Percentiles rank a stretch among this genome's conserved stretches.
phyloP scores from a whole-genome alignment of 1,139 yeast genomes.

The Sugiyamaella grinbergsii region DNA sequence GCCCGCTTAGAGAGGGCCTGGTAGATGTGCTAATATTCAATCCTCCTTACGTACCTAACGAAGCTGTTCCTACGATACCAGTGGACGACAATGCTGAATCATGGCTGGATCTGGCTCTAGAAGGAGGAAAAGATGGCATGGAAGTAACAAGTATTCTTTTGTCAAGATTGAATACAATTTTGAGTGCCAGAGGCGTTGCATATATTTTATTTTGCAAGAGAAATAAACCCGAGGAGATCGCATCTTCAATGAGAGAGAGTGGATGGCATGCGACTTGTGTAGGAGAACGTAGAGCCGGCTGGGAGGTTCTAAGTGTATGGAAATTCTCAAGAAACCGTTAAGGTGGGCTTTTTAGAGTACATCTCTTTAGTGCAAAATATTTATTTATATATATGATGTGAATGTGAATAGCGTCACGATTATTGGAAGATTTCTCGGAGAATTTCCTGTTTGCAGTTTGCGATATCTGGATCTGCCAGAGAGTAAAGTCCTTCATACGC shows the following conservation, averaged over 20 bases:
- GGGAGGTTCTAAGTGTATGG: constrained; percentile 84
- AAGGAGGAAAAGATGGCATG: constrained; percentile 93
- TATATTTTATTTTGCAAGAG: constrained; percentile 85
- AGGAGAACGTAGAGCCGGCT: constrained; percentile 79
- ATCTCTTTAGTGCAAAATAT: constrained; percentile 2
- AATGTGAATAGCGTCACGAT: background rate
- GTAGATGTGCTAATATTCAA: constrained; percentile 81
- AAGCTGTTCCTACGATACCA: constrained; percentile 54
- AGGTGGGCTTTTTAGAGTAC: too few relatives aligned
- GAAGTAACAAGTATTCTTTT: constrained; percentile 69
- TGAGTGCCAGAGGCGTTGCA: constrained; percentile 67
- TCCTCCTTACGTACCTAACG: constrained; percentile 95
- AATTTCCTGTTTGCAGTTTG: constrained; percentile 56
- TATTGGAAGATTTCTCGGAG: constrained; percentile 53
- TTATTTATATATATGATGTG: constrained; percentile 6
- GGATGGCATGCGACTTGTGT: constrained; percentile 62
- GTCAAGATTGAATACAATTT: constrained; percentile 50
- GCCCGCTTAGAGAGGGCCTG: constrained; percentile 48
- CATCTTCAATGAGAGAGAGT: constrained; percentile 47
- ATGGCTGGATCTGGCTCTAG: constrained; percentile 87
- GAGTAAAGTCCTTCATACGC: constrained; percentile 74
- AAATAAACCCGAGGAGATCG: constrained; percentile 70
- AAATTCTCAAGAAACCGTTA: constrained; percentile 34
- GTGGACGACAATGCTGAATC: constrained; percentile 47
- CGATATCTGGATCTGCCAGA: constrained; percentile 52